Evolutionary conservation across 306 rosid genomes (phyloP), one percentile per base, ranked within the genome.

Genomic region (Hylodesmum podocarpum): DNA sequence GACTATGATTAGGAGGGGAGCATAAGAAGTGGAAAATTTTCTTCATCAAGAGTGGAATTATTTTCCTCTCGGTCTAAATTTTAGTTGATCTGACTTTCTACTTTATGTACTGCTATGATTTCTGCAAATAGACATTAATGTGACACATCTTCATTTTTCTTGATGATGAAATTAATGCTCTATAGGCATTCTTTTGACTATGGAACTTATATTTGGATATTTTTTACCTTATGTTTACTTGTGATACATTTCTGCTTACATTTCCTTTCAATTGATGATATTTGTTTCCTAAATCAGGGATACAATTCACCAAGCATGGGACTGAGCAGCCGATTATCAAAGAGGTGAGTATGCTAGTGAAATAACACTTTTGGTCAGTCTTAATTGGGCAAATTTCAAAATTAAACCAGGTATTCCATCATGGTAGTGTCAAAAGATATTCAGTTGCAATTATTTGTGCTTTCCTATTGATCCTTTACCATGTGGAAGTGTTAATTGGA

Each of bases 291-390:
- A 84, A 80, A 78, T 78, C 88, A 87, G 87, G 76, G 80, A 77
- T 80, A 83, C 81, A 91, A 85, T 78, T 62, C 95, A 59, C 58
- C 95, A 28, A 82, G 88, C 89, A 72, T 85, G 28, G 89, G 83
- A 81, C 86, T 86, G 51, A 90, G 78, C 64, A 85, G 86, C 63
- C 88, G 91, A 63, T 85, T 78, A 78, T 90, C 98, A 65, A 80
- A 84, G 77, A 89, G 97, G 98, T 88, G 64, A 81, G 87, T 81
- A 59, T 70, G 70, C 73, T 78, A 31, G 55, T 43, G 16, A 64
- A 59, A 34, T 36, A 29, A 37, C 46, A 70, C 77, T 24, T 75
- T 25, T 36, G 21, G 18, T 36, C 46, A 53, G 27, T 21, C 24
- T 47, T 47, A 24, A 25, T 33, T 28, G 11, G 77, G 40, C 18